Conservation (phyloP, 805 yeast genomes). For the Starmerella floris region DNA sequence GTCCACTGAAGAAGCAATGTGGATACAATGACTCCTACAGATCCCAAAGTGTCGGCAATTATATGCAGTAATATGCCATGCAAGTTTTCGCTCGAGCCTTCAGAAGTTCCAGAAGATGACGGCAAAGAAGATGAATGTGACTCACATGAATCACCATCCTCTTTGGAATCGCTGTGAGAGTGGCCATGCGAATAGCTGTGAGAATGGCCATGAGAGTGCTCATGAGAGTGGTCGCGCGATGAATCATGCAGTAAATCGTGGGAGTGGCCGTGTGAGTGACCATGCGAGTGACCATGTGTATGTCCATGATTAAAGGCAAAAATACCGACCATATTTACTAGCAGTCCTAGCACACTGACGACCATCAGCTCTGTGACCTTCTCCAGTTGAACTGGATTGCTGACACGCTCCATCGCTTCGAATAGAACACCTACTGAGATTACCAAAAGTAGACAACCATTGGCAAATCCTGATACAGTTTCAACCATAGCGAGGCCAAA, state of each 20-base stretch:
- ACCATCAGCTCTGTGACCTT: constrained; percentile 72
- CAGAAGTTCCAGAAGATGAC: no score
- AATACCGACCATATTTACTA: constrained; percentile 84
- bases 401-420: constrained; percentile 72
- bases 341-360: constrained; percentile 70
- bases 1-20: constrained; percentile 62
- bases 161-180: constrained; percentile 6
- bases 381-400: constrained; percentile 62
- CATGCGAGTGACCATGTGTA: constrained; percentile 25
- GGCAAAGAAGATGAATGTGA: no score
- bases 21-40: constrained; percentile 91
- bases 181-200: constrained; percentile 6
- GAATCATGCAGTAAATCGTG: constrained; percentile 21
- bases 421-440: constrained; percentile 78
- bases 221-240: constrained; percentile 13
- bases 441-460: constrained; percentile 76
- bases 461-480: constrained; percentile 88
- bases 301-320: constrained; percentile 75
- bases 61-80: constrained; percentile 88
- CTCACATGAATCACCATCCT: constrained; percentile 16
- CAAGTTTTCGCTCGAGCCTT: constrained; percentile 52
- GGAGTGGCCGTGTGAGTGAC: constrained; percentile 19
- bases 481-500: constrained; percentile 78
- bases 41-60: constrained; percentile 89
- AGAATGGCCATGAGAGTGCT: constrained; percentile 5